phyloP scores from a whole-genome alignment of 2,329 filamentous ascomycete genomes.

The Fusarium devonianum region DNA sequence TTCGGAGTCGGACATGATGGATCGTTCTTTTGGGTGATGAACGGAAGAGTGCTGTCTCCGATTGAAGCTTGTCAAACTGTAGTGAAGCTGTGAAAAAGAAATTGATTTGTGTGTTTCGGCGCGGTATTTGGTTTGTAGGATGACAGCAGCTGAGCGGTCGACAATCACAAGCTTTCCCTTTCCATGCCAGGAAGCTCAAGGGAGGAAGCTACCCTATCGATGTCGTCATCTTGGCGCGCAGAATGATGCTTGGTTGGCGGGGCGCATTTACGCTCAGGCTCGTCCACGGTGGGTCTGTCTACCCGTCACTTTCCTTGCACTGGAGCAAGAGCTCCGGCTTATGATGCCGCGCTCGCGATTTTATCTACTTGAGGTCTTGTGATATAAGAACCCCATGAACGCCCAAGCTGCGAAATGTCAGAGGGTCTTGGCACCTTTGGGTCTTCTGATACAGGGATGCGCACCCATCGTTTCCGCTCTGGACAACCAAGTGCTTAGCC shows the following conservation, averaged over 20 bases:
- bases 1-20: conserved; percentile 38
- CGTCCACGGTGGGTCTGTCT: too few relatives aligned
- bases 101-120: background rate
- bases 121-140: conserved; percentile 22
- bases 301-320: conserved; percentile 4
- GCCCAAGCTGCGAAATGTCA: background rate
- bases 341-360: conserved; percentile 24
- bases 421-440: background rate
- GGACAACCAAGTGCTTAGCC: background rate
- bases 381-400: conserved; percentile 11
- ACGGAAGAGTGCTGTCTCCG: too few relatives aligned
- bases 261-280: conserved; percentile 2
- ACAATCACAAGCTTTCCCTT: conserved; percentile 31
- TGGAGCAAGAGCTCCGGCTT: conserved; percentile 11
- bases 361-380: conserved; percentile 2
- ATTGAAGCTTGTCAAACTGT: too few relatives aligned
- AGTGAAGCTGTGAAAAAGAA: conserved; percentile 1
- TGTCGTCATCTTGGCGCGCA: conserved; percentile 33
- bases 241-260: conserved; percentile 10
- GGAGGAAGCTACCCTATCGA: conserved; percentile 26
- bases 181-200: conserved; percentile 26
- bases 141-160: background rate
- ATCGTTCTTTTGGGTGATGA: background rate
- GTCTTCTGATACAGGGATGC: background rate
- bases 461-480: conserved; percentile 1